Evolutionary conservation across 2,329 filamentous ascomycete species (phyloP).

Genomic region (Phialemoniopsis sp.): DNA sequence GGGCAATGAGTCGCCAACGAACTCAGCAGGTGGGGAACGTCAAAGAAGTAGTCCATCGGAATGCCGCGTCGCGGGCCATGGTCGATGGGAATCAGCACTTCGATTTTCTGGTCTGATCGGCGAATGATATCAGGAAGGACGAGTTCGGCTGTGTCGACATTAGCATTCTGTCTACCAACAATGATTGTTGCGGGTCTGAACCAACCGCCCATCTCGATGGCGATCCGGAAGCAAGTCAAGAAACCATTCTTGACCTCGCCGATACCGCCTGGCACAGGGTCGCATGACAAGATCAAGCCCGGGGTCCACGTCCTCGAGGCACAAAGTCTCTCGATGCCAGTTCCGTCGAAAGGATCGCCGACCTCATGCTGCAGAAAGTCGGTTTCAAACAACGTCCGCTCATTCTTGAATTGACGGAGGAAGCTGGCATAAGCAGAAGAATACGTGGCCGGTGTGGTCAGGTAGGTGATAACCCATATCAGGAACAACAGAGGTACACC

Average conservation of each 20-base stretch:
- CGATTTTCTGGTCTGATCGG: constrained; percentile 23
- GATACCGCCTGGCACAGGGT: constrained; percentile 36
- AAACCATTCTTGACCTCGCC: constrained; percentile 38
- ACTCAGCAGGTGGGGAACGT: constrained; percentile 21
- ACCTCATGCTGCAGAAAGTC: constrained; percentile 26
- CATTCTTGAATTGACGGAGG: constrained; percentile 21
- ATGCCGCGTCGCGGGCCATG: constrained; percentile 19
- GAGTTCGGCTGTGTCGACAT: constrained; percentile 22
- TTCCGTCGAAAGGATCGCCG: constrained; percentile 23
- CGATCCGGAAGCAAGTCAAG: constrained; percentile 38
- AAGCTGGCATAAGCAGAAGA: constrained; percentile 15
- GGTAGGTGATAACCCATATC: constrained; percentile 13
- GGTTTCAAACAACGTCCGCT: constrained; percentile 24
- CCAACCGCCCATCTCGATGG: constrained; percentile 41
- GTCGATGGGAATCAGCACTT: constrained; percentile 14
- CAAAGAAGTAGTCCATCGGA: constrained; percentile 27
- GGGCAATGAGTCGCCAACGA: constrained; percentile 24
- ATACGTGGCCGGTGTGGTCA: constrained; percentile 8
- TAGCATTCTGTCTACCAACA: no score
- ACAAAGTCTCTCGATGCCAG: constrained; percentile 25
- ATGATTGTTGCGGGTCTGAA: no score
- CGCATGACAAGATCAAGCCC: constrained; percentile 36
- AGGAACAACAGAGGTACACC: constrained; percentile 12
- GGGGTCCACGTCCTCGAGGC: constrained; percentile 30
- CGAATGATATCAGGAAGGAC: constrained; percentile 28